A percentile compares a stretch with the other conserved stretches of the same genome.
These are phyloP conservation scores for Alternaria sp. DNA, from an alignment of 2,329 filamentous ascomycete species.

Conservation along the genomic window DNA sequence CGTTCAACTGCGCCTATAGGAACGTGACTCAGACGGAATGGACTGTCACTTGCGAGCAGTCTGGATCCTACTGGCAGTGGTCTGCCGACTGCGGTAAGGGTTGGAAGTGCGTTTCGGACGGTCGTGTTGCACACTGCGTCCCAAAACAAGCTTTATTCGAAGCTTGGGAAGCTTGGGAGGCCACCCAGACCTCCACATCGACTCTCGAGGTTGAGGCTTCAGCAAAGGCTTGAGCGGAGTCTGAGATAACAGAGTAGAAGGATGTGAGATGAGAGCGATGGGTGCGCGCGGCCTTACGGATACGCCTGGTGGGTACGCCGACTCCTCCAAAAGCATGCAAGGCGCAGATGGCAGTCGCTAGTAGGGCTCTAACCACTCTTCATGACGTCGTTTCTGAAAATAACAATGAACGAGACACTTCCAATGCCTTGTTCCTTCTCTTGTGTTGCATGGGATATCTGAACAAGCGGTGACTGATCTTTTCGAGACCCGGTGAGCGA, in stretches of 20 bases:
- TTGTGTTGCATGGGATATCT: not conserved
- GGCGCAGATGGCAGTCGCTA: not conserved
- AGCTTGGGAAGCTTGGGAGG: not conserved
- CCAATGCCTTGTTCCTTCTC: not conserved
- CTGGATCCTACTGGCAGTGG: not conserved
- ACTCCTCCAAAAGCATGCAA: not conserved
- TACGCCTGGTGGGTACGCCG: not conserved
- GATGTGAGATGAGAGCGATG: not conserved
- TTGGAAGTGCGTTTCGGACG: not conserved
- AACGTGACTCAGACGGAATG: not conserved
- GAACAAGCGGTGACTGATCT: not conserved
- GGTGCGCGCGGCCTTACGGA: not conserved
- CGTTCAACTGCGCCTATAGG: not conserved
- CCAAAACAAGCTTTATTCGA: not conserved
- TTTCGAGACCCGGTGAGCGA: not conserved
- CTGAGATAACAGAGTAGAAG: not conserved
- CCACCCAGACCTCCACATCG: not conserved
- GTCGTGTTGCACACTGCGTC: not conserved
- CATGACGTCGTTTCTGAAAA: not conserved
- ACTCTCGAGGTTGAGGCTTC: not conserved
- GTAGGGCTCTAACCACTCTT: not conserved
- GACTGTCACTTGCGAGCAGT: not conserved
- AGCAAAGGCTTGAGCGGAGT: not conserved
- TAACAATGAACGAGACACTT: not conserved
- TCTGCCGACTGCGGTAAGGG: not conserved